phyloP scores from a whole-genome alignment of 768 basidiomycete genomes.

The Collybia sp. region DNA sequence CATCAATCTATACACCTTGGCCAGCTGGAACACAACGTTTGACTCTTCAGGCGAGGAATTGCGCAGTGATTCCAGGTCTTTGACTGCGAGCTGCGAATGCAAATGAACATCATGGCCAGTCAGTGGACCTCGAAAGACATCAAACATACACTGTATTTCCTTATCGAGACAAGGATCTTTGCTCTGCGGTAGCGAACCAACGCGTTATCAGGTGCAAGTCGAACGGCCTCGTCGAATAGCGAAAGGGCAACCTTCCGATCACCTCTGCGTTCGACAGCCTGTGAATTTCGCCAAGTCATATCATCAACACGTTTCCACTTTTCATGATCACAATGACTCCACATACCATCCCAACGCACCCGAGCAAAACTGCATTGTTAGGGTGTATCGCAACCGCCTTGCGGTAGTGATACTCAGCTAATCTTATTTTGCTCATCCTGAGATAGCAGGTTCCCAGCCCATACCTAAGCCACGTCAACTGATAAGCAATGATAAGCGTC shows the following conservation, averaged over 20 bases:
- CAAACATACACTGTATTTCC: slow-evolving; percentile 71
- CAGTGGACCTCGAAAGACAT: slow-evolving; percentile 7
- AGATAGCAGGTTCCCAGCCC: slow-evolving; percentile 97
- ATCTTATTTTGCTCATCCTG: slow-evolving; percentile 85
- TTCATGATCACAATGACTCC: slow-evolving; percentile 8
- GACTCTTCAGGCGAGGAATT: slow-evolving; percentile 90
- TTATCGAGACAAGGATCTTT: slow-evolving; percentile 82
- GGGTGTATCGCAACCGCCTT: slow-evolving; percentile 92
- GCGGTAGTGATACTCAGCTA: slow-evolving; percentile 96
- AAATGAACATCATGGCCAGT: slow-evolving; percentile 5
- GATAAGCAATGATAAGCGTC: slow-evolving; percentile 21
- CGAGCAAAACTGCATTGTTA: slow-evolving; percentile 90
- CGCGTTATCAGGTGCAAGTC: slow-evolving; percentile 80
- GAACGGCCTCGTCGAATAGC: slow-evolving; percentile 79
- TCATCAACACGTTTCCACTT: slow-evolving; percentile 10
- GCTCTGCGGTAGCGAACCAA: slow-evolving; percentile 93
- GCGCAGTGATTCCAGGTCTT: slow-evolving; percentile 76
- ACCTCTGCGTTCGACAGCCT: slow-evolving; percentile 88
- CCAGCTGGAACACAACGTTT: slow-evolving; percentile 95
- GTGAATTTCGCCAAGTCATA: slow-evolving; percentile 21
- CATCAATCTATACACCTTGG: slow-evolving; percentile 81
- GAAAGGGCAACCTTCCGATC: slow-evolving; percentile 71
- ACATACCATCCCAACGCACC: slow-evolving; percentile 95
- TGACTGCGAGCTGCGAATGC: slow-evolving; percentile 62
- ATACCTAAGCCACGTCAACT: slow-evolving; percentile 63